These are phyloP conservation scores for Bromus sterilis DNA, from an alignment of 176 grass and related monocot species.

Conservation along the genomic window DNA sequence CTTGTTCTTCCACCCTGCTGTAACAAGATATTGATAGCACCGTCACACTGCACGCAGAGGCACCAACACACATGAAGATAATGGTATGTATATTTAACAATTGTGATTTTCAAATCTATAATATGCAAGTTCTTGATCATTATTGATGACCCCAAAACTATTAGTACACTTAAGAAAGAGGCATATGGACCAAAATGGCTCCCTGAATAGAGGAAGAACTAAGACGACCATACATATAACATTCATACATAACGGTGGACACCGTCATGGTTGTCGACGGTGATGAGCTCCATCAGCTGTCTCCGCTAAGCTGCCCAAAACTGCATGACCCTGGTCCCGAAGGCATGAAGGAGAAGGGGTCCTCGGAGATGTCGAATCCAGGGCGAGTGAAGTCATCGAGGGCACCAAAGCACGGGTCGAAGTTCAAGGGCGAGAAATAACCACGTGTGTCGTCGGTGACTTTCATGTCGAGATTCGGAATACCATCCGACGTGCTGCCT, in stretches of 20 bases:
- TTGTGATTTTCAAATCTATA: slow-evolving; percentile 22
- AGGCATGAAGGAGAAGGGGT: slow-evolving; percentile 55
- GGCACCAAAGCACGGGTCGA: slow-evolving; percentile 58
- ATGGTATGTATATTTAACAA: not conserved
- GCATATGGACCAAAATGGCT: slow-evolving; percentile 36
- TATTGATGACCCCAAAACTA: slow-evolving; percentile 40
- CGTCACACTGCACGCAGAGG: not conserved
- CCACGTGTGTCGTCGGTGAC: slow-evolving; percentile 36
- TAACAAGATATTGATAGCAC: not conserved
- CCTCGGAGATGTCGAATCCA: slow-evolving; percentile 54
- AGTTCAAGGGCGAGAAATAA: slow-evolving; percentile 65
- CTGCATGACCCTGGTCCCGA: slow-evolving; percentile 27
- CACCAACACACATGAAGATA: not conserved
- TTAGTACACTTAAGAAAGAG: slow-evolving; percentile 28
- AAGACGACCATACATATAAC: slow-evolving; percentile 11
- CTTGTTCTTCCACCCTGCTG: not conserved
- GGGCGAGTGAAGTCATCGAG: slow-evolving; percentile 65
- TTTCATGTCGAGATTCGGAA: slow-evolving; percentile 55
- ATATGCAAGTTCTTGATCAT: slow-evolving; percentile 27
- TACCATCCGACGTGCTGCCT: slow-evolving; percentile 33
- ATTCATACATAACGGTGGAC: slow-evolving; percentile 4
- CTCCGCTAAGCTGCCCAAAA: slow-evolving; percentile 39
- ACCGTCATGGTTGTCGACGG: not conserved
- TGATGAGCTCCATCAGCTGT: slow-evolving; percentile 30
- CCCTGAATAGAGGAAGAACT: slow-evolving; percentile 17